phyloP scores from a whole-genome alignment of 1,139 yeast genomes.

The Pichia sp. region DNA sequence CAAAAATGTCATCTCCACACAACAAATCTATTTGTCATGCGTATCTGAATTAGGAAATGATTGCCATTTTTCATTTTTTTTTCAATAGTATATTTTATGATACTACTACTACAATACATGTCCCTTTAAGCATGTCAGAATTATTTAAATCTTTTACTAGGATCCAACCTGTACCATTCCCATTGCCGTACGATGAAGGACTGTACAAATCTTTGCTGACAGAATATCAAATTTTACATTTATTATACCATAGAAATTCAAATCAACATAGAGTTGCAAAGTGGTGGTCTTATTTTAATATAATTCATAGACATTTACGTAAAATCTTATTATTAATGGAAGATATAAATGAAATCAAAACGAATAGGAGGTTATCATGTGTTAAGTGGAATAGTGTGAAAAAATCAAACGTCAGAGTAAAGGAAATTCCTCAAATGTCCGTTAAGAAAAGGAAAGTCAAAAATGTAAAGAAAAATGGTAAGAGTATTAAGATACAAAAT shows the following conservation, averaged over 20 bases:
- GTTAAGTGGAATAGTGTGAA: conserved; percentile 8
- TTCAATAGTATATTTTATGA: too few species aligned
- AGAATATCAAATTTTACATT: conserved; percentile 54
- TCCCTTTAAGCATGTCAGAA: not conserved
- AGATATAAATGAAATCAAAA: conserved; percentile 21
- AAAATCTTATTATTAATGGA: conserved; percentile 31
- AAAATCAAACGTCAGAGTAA: conserved; percentile 7
- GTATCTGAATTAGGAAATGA: too few species aligned
- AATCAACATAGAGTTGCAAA: conserved; percentile 69
- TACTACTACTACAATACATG: too few species aligned
- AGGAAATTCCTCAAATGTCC: conserved; percentile 2
- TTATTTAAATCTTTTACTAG: conserved; percentile 4
- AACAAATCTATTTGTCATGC: too few species aligned
- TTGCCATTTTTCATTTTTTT: too few species aligned
- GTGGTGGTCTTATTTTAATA: conserved; percentile 72
- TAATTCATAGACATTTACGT: conserved; percentile 53
- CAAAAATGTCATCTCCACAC: too few species aligned
- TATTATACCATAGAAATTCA: conserved; percentile 61
- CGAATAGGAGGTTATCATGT: conserved; percentile 8
- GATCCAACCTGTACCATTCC: not conserved
- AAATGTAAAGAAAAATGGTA: conserved; percentile 3
- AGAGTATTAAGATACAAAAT: not conserved
- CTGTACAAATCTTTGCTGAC: conserved; percentile 26
- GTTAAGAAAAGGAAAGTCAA: conserved; percentile 1
- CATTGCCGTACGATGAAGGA: conserved; percentile 6